A percentile compares a stretch with the other conserved stretches of the same genome.
These are phyloP conservation scores for Fusarium ambrosium DNA, from an alignment of 2,329 filamentous ascomycete species.

Conservation along the genomic window DNA sequence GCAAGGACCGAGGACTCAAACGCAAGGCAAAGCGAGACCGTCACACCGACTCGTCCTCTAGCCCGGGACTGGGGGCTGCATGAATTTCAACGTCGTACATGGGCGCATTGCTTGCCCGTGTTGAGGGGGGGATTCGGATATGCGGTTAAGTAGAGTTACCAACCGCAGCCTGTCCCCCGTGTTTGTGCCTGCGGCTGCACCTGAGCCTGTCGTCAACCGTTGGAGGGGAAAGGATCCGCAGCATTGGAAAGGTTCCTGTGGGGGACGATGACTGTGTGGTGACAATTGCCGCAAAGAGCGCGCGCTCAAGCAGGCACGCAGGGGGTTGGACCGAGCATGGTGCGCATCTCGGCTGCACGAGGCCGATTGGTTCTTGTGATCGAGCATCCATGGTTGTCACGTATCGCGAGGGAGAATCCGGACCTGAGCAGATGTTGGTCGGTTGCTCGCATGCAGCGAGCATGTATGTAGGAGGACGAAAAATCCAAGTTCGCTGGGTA, in stretches of 20 bases:
- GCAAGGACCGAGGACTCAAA: slow-evolving; percentile 42
- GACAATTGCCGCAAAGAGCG: slow-evolving; percentile 35
- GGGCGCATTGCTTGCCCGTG: slow-evolving; percentile 28
- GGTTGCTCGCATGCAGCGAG: not conserved
- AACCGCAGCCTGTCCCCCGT: slow-evolving; percentile 14
- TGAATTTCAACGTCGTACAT: slow-evolving; percentile 45
- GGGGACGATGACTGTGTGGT: slow-evolving; percentile 25
- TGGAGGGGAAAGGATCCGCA: slow-evolving; percentile 38
- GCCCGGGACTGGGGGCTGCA: slow-evolving; percentile 42
- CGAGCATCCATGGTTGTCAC: not conserved
- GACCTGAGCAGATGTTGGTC: not conserved
- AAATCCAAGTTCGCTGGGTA: not conserved
- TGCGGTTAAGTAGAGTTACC: slow-evolving; percentile 11
- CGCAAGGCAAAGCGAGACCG: slow-evolving; percentile 37
- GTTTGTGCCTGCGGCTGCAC: slow-evolving; percentile 15
- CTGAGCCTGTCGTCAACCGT: slow-evolving; percentile 36
- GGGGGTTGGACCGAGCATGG: slow-evolving; percentile 12
- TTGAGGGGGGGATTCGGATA: slow-evolving; percentile 29
- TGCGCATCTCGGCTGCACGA: slow-evolving; percentile 11
- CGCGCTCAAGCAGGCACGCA: slow-evolving; percentile 27
- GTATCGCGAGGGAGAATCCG: not conserved
- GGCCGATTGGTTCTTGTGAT: slow-evolving; percentile 3
- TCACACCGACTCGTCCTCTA: slow-evolving; percentile 47
- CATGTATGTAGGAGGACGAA: not conserved
- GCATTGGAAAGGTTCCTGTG: slow-evolving; percentile 31